Percentiles rank a stretch among this genome's conserved stretches.
Evolutionary conservation across 2,329 filamentous ascomycete species (phyloP).

Genomic region (Fusarium xyrophilum): DNA sequence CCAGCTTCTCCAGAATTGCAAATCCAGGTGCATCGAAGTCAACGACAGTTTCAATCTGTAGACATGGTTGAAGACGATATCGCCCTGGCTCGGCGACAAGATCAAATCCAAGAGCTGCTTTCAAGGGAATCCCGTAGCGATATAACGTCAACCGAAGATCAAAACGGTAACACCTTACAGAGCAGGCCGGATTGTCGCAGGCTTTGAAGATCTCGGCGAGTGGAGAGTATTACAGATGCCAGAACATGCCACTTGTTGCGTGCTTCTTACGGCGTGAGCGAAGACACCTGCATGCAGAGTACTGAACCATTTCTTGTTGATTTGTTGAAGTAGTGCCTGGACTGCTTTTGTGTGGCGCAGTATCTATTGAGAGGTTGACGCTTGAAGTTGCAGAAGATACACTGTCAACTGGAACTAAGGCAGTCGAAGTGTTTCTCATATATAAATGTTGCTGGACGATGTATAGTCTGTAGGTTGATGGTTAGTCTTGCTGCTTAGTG

Average conservation of each 20-base stretch:
- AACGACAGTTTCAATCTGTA: neutral
- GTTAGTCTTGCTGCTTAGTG: neutral
- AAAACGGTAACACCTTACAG: neutral
- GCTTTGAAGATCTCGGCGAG: neutral
- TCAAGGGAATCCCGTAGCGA: neutral
- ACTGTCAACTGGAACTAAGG: no score
- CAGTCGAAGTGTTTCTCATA: no score
- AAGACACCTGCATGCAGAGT: neutral
- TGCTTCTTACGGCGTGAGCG: constrained; percentile 1
- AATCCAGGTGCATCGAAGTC: neutral
- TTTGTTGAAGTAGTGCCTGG: fast-evolving
- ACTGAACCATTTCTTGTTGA: neutral
- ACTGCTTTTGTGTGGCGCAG: fast-evolving
- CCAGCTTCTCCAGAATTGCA: neutral
- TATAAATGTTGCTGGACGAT: neutral
- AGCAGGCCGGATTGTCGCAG: neutral
- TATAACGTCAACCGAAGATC: neutral
- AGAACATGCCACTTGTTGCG: neutral
- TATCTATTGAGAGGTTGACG: fast-evolving
- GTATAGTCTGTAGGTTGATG: neutral
- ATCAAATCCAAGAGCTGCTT: neutral
- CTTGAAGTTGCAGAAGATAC: no score
- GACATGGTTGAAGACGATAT: neutral
- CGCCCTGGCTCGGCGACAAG: neutral
- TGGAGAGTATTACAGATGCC: constrained; percentile 4